Evolutionary conservation across 1,284 basidiomycete species (phyloP).

Genomic region (Cryptococcus floricola): DNA sequence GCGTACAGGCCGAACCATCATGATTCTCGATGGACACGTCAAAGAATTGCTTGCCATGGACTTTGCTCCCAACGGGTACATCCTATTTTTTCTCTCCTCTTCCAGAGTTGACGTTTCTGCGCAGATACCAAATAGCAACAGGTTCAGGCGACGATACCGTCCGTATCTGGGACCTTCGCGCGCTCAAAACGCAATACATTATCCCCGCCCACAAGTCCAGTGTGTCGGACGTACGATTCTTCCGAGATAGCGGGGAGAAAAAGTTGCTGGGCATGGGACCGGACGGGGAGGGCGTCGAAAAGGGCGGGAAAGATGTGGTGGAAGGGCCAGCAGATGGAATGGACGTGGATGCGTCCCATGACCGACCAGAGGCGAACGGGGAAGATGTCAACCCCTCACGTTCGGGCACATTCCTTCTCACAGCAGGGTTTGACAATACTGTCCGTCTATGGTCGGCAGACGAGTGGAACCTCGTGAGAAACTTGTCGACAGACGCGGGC

Average conservation of each 20-base stretch:
- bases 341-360: conserved; percentile 39
- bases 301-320: conserved; percentile 22
- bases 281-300: conserved; percentile 20
- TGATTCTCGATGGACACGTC: conserved; percentile 97
- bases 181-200: conserved; percentile 85
- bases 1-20: conserved; percentile 89
- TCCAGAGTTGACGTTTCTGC: neutral
- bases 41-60: conserved; percentile 87
- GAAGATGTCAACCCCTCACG: conserved; percentile 50
- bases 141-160: conserved; percentile 96
- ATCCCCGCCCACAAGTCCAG: conserved; percentile 94
- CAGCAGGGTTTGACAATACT: conserved; percentile 89
- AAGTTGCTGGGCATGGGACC: conserved; percentile 26
- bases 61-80: conserved; percentile 92
- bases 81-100: neutral
- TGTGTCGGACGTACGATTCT: conserved; percentile 93
- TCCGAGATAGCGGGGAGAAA: conserved; percentile 54
- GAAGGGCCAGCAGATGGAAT: conserved; percentile 43
- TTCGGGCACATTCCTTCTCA: conserved; percentile 87
- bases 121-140: conserved; percentile 91
- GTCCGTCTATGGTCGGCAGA: conserved; percentile 97
- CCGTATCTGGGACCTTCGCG: conserved; percentile 96
- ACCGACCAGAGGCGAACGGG: conserved; percentile 38
- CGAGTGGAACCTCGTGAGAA: conserved; percentile 89
- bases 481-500: conserved; percentile 85